Evolutionary conservation across 1,284 basidiomycete species (phyloP).

Genomic region (Ceratobasidium theobromae): DNA sequence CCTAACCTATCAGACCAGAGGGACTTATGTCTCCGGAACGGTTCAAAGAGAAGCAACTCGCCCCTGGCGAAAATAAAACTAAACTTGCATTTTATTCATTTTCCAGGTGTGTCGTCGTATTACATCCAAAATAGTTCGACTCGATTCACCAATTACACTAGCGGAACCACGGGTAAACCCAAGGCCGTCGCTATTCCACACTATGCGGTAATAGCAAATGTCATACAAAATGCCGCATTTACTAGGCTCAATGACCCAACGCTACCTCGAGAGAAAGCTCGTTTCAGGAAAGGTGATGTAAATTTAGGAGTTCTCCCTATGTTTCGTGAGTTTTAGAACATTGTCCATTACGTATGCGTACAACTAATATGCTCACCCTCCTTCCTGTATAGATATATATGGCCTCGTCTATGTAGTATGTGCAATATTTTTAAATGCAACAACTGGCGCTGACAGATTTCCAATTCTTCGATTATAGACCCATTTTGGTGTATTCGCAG

Average conservation of each 20-base stretch:
- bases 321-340: conserved; percentile 43
- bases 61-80: conserved; percentile 62
- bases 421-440: not conserved
- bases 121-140: not conserved
- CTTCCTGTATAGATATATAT: conserved; percentile 63
- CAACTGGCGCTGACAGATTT: not conserved
- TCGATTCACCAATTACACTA: conserved; percentile 40
- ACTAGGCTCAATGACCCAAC: conserved; percentile 50
- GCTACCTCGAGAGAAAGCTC: conserved; percentile 41
- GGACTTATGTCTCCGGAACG: conserved; percentile 49
- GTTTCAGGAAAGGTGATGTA: conserved; percentile 58
- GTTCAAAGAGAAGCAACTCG: conserved; percentile 56
- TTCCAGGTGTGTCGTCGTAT: conserved; percentile 44
- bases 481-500: conserved; percentile 18
- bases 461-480: conserved; percentile 29
- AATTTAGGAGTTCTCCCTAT: conserved; percentile 47
- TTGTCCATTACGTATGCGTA: conserved; percentile 45
- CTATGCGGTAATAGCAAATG: conserved; percentile 64
- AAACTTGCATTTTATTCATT: conserved; percentile 75
- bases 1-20: conserved; percentile 45
- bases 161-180: conserved; percentile 80
- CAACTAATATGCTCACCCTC: too few species aligned
- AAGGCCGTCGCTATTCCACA: conserved; percentile 78
- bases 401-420: conserved; percentile 52
- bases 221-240: conserved; percentile 61